Base-by-base conservation (phyloP, 768 basidiomycete species). In the Lentinus brumalis region DNA sequence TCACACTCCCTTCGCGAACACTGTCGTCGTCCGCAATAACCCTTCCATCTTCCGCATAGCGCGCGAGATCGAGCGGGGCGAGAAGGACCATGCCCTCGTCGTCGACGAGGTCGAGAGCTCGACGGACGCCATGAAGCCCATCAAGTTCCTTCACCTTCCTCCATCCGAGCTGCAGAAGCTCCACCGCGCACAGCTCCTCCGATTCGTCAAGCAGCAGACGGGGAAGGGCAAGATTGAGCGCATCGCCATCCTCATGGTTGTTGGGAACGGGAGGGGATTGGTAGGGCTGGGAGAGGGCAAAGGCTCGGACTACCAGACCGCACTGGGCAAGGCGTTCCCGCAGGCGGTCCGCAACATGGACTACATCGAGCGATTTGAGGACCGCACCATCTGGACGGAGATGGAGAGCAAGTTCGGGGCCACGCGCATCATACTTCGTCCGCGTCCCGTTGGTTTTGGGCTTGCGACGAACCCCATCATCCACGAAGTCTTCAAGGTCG, bases 341-440 rank as follows among this genome's bases (percentile, higher is more conserved):
- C 75, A 85, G 78, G 97, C 94, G 2, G 79, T 96, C 31, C 82
- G 88, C 63, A 91, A 88, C 69, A 89, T 98, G 89, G 97, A 98
- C 74, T 89, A 81, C 68, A 93, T 99, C 56, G 89, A 92, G 65
- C 86, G 94, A n/a, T 98, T 94, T 75, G 96, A 99, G 74, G 79
- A 86, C 64, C 84, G 97, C 53, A 98, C 97, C n/a, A 81, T 97
- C 16, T 98, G 93, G 92, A 93, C 94, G 21, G 91, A 94, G 54
- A 85, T 96, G 79, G 78, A 83, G 54, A 80, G 79, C 64, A 99
- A 98, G 77, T 86, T 93, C 63, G 94, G 95, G 16, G 80, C 91
- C 14, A 94, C 92, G 8, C 82, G 82, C 62, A 79, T 98, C 64
- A 82, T 91, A 64, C 75, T 98, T 68, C 84, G 96, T 29, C 91